Percentiles rank a stretch among this genome's conserved stretches.
These are phyloP conservation scores for Tritrichomonas foetus DNA, from an alignment of 208 protist species.

Conservation along the genomic window DNA sequence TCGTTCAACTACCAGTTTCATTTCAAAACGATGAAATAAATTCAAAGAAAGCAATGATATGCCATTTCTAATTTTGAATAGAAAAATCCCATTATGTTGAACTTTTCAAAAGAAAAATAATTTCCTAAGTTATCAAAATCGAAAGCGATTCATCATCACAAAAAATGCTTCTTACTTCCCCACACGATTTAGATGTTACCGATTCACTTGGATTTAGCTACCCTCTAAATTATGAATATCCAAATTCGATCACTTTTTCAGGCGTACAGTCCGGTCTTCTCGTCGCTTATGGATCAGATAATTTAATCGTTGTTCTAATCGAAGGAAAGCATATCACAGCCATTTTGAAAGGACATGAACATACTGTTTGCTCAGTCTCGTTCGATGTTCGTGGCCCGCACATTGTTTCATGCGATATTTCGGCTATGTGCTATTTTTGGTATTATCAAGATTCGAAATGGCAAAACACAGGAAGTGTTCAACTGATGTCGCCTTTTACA, in stretches of 20 bases:
- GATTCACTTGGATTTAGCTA: background rate
- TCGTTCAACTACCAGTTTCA: no score
- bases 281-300: background rate
- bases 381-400: background rate
- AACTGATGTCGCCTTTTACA: background rate
- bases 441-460: slow-evolving; percentile 13
- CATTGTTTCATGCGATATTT: slow-evolving; percentile 15
- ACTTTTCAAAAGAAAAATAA: no score
- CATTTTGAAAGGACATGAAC: background rate
- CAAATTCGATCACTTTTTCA: slow-evolving; percentile 22
- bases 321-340: background rate
- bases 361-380: background rate
- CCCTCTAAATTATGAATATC: background rate
- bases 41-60: no score
- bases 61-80: no score
- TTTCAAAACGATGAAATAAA: no score
- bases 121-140: no score
- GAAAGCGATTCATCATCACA: no score
- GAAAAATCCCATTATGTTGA: no score
- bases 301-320: slow-evolving; percentile 26
- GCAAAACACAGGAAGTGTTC: background rate
- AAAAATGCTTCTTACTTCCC: background rate
- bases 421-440: background rate
- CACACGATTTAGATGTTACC: background rate
- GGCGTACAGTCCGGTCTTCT: background rate